Evolutionary conservation across 2,329 filamentous ascomycete genomes (phyloP).

Genomic region (Pseudopyrenochaeta lycopersici): DNA sequence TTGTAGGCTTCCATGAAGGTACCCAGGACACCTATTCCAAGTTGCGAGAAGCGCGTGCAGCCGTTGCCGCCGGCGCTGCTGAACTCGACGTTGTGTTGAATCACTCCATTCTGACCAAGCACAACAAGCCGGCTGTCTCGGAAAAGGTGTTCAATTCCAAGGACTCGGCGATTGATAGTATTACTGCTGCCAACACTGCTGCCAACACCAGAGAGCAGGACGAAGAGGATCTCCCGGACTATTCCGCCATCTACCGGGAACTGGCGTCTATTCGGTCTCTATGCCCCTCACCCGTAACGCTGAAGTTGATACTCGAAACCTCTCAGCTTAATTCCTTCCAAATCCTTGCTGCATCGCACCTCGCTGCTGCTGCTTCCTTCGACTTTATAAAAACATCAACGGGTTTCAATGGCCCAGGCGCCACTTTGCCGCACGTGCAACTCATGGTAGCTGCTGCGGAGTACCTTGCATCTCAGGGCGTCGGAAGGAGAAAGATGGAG

Average conservation of each 20-base stretch:
- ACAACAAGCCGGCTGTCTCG: conserved; percentile 27
- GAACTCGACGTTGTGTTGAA: conserved; percentile 70
- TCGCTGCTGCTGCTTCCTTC: conserved; percentile 62
- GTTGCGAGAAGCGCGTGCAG: conserved; percentile 60
- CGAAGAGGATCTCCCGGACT: conserved; percentile 49
- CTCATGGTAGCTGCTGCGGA: conserved; percentile 63
- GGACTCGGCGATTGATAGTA: conserved; percentile 44
- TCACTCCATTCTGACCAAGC: conserved; percentile 55
- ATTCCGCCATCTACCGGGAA: conserved; percentile 62
- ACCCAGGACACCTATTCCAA: conserved; percentile 62
- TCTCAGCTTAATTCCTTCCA: conserved; percentile 59
- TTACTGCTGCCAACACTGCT: conserved; percentile 45
- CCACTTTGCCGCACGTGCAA: conserved; percentile 61
- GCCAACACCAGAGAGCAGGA: conserved; percentile 21
- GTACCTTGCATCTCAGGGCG: conserved; percentile 47
- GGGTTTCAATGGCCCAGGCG: conserved; percentile 66
- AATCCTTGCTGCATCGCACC: conserved; percentile 62
- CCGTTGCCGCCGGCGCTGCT: conserved; percentile 60
- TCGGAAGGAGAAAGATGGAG: conserved; percentile 50
- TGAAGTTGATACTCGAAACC: conserved; percentile 69
- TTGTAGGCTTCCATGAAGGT: conserved; percentile 69
- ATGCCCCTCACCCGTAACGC: conserved; percentile 52
- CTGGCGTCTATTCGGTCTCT: conserved; percentile 61
- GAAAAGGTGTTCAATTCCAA: conserved; percentile 15
- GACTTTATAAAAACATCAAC: conserved; percentile 70